Conservation (phyloP, 1,284 basidiomycete species). For the Boletus semigastroideus region DNA sequence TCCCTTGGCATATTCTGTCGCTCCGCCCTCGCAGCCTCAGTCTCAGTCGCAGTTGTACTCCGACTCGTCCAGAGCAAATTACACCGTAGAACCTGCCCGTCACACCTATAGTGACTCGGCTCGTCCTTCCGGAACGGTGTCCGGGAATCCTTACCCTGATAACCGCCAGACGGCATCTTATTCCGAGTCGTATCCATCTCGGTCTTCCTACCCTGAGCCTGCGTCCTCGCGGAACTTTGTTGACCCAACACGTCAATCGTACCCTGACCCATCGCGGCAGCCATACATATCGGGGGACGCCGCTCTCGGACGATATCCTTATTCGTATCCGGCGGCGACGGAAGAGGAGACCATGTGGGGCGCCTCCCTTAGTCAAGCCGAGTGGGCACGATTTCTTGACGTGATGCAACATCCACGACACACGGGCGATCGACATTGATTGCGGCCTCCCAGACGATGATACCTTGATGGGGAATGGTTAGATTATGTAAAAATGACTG, state of each 20-base stretch:
- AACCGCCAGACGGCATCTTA: conserved; percentile 22
- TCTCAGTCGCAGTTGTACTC: conserved; percentile 29
- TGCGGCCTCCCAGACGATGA: conserved; percentile 13
- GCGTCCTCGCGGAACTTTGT: conserved; percentile 28
- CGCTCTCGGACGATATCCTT: conserved; percentile 28
- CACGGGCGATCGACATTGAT: conserved; percentile 31
- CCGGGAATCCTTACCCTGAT: conserved; percentile 33
- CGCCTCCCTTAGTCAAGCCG: conserved; percentile 56
- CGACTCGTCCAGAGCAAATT: conserved; percentile 22
- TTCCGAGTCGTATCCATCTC: conserved; percentile 25
- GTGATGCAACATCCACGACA: conserved; percentile 44
- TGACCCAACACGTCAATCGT: conserved; percentile 24
- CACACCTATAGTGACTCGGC: conserved; percentile 24
- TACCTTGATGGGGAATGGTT: conserved; percentile 10
- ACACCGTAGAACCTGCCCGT: conserved; percentile 23
- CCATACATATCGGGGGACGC: conserved; percentile 28
- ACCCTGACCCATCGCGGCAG: conserved; percentile 32
- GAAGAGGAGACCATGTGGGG: conserved; percentile 59
- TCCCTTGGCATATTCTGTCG: conserved; percentile 23
- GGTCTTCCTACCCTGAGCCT: conserved; percentile 25
- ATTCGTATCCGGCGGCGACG: conserved; percentile 38
- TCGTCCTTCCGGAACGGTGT: conserved; percentile 17
- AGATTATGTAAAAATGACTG: conserved; percentile 32
- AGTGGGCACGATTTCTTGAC: conserved; percentile 51
- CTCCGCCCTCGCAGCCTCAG: conserved; percentile 20